These are phyloP conservation scores for Capsicum chinense DNA, from an alignment of 257 asterid species.

Conservation along the genomic window DNA sequence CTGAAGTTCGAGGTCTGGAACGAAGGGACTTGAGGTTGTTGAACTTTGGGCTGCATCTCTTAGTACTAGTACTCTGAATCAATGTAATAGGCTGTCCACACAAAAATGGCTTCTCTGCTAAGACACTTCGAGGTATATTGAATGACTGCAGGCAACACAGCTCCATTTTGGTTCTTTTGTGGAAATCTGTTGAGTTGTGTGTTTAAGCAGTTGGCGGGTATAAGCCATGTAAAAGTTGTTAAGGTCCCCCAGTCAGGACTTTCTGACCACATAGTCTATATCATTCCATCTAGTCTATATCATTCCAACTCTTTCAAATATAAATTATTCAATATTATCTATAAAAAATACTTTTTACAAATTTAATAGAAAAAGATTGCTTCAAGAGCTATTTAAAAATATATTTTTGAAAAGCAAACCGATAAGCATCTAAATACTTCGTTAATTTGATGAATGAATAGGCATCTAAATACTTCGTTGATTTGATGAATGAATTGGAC, in stretches of 20 bases:
- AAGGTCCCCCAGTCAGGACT: background rate
- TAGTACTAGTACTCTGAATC: constrained; percentile 34
- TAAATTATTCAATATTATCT: background rate
- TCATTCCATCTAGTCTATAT: background rate
- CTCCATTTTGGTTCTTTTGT: constrained; percentile 43
- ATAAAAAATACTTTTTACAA: background rate
- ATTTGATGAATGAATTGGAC: too few relatives aligned
- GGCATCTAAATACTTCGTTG: too few relatives aligned
- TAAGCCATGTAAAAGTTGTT: constrained; percentile 13
- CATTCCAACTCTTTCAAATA: background rate
- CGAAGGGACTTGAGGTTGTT: constrained; percentile 45
- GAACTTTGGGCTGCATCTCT: constrained; percentile 37
- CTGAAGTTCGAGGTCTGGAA: constrained; percentile 59
- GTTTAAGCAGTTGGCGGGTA: background rate
- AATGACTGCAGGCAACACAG: constrained; percentile 58
- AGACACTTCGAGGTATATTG: constrained; percentile 53
- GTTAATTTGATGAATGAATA: too few relatives aligned
- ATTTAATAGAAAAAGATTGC: too few relatives aligned
- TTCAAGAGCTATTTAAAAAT: too few relatives aligned
- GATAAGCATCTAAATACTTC: too few relatives aligned
- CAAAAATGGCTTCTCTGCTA: constrained; percentile 53
- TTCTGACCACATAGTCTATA: constrained; percentile 25
- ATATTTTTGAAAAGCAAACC: too few relatives aligned
- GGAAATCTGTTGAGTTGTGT: background rate
- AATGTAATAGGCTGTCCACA: constrained; percentile 42